Base-by-base conservation (phyloP, 169 alveolate genomes). In the Babesia gibsoni region DNA sequence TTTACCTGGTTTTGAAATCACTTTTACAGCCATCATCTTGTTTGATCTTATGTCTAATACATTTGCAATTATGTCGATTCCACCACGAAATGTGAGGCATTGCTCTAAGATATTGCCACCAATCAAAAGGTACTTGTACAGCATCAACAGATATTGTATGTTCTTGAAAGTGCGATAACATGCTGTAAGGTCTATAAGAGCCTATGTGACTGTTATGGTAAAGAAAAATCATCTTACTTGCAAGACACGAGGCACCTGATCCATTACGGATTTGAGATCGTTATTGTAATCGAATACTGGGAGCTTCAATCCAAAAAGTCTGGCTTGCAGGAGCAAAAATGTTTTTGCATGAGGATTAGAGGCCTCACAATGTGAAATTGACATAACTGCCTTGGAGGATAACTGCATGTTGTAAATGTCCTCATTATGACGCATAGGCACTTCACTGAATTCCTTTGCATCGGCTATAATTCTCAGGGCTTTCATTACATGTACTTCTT, bases 381-480 rank as follows among this genome's bases (percentile, higher is more conserved):
- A 92, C 61, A 93, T 68, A 27, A 97, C 96, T 36, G 91, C 85
- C 45, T 82, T 82, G 27, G 90, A 73, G 12, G 96, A 85, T 70
- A 95, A 78, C 37, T 94, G 92, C 52, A 91, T 93, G 74, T 93
- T 94, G 67, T 93, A 90, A 25, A 85, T 85, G 69, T 95, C 98
- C 89, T 95, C 98, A 43, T 95, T 95, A 75, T 95, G 98, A 43
- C 98, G 45, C 20, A 94, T 92, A 0, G 98, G 98, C 41, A 94
- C 93, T 18, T 90, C 94, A 27, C 84, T 88, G 73, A 94, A 95
- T 74, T 95, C 98, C 46, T 83, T 83, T 0, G 97, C 94, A 59
- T 89, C 83, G 3, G 97, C 83, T 22, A 95, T 63, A 30, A 92
- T 64, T 48, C 88, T 74, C 27, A 92, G 39, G 35, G 91, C 49